Percentiles rank a stretch among this genome's conserved stretches.
phyloP scores from a whole-genome alignment of 257 asterid species.

The Paulownia fortunei region DNA sequence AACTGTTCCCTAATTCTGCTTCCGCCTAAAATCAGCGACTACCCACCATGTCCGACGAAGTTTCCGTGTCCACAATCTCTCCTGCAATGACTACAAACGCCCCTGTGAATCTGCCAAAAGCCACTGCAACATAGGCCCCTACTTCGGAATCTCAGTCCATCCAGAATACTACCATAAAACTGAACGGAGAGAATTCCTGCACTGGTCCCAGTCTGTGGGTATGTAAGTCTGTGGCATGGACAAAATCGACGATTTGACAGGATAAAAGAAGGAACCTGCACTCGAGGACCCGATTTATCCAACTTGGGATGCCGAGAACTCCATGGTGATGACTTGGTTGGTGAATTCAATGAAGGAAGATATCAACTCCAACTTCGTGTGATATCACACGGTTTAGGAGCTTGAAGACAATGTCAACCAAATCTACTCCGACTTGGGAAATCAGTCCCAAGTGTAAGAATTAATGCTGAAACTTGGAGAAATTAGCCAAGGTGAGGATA shows the following conservation, averaged over 20 bases:
- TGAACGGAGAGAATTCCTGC: not conserved
- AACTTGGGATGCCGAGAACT: not conserved
- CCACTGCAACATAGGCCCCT: too few species aligned
- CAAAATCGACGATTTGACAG: not conserved
- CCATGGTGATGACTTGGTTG: not conserved
- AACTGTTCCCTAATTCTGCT: too few species aligned
- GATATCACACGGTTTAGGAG: not conserved
- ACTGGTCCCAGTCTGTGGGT: not conserved
- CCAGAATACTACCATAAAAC: not conserved
- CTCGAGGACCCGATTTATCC: not conserved
- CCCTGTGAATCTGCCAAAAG: too few species aligned
- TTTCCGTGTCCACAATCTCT: too few species aligned
- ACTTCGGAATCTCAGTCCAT: too few species aligned
- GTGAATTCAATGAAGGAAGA: not conserved
- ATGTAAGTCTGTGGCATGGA: not conserved
- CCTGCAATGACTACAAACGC: too few species aligned
- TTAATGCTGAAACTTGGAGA: not conserved
- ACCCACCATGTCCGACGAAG: too few species aligned
- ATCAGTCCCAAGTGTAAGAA: conserved; percentile 3
- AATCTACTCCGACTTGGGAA: not conserved
- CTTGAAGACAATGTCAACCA: not conserved
- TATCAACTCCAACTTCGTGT: not conserved
- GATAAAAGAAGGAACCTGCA: not conserved
- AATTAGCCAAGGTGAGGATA: not conserved
- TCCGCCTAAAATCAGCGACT: too few species aligned